Evolutionary conservation across 208 protist genomes (phyloP).

Genomic region (Crithidia mellificae): DNA sequence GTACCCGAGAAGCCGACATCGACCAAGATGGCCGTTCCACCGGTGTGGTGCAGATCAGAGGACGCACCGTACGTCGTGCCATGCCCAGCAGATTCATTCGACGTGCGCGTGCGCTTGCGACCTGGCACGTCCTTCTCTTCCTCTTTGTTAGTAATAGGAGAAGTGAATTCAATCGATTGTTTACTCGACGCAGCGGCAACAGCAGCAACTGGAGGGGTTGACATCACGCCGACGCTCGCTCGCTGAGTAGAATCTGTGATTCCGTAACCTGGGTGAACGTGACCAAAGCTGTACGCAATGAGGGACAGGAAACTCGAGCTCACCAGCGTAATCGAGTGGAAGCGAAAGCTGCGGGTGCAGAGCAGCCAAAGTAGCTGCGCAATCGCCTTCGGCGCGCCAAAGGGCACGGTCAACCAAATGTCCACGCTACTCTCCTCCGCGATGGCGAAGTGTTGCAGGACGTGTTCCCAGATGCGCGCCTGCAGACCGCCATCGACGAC

Average conservation of each 20-base stretch:
- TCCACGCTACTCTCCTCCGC: constrained; percentile 61
- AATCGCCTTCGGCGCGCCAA: constrained; percentile 59
- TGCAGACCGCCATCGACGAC: constrained; percentile 73
- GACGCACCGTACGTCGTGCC: no score
- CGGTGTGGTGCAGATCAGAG: not conserved
- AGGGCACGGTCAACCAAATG: constrained; percentile 72
- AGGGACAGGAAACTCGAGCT: constrained; percentile 63
- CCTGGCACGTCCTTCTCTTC: no score
- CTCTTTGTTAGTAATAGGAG: no score
- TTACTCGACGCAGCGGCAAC: no score
- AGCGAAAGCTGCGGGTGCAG: constrained; percentile 62
- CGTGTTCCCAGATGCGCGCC: constrained; percentile 75
- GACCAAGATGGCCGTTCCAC: constrained; percentile 53
- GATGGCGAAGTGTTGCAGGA: constrained; percentile 71
- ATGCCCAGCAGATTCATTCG: no score
- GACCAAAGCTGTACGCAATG: constrained; percentile 34
- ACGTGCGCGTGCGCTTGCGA: no score
- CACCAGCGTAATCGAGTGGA: constrained; percentile 71
- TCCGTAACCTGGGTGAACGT: no score
- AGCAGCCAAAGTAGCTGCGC: constrained; percentile 53
- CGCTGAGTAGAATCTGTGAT: no score
- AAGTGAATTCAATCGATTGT: no score
- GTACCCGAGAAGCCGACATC: constrained; percentile 81
- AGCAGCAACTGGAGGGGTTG: no score
- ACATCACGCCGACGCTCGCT: no score